Evolutionary conservation across 352 stramenopile genomes (phyloP), one percentile per base, ranked within the genome.

Genomic region (Pythium brachiatum): DNA sequence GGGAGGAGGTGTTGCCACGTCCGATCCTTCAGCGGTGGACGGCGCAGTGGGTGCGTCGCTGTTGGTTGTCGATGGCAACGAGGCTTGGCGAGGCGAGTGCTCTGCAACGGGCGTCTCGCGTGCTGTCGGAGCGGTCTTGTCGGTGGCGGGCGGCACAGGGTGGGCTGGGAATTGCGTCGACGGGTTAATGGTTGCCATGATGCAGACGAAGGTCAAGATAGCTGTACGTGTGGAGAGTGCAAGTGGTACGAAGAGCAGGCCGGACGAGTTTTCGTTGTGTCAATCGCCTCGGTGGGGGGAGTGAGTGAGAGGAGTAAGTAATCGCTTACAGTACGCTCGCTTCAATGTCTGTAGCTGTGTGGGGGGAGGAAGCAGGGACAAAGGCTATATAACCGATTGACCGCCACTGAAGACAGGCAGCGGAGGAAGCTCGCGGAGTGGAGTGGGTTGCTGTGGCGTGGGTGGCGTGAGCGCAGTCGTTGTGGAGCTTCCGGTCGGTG

Each of bases 171-270:
- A 63, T 36, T 65, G 64, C 23, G 64, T 65, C 18, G 64, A 50
- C 12, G 64, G 59, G 46, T 72, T 72, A 36, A 72, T 60, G 31
- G 58, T 72, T 1, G 64, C 64, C 64, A 72, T 70, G 20, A 21
- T 13, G 53, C 13, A 25, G 27, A 44, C 12, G 41, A 16, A 27
- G 41, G 26, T 48, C 6, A 27, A 48, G 18, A 48, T 26, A 0
- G 41, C 41, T 48, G 41, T 48, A 6, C 8, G 2, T 16, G 7
- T 2, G 1, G 12, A 25, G 18, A 16, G 29, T 34, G 29, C 29
- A 9, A 5, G 29, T 34, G 29, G 9, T 34, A 34, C 5, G 29
- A 34, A 34, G 29, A 5, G 29, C 9, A 34, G 29, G 9, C 9
- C n/a, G 7, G 41, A 7, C 23, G 41, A 8, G 41, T 3, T 21